Evolutionary conservation across 2,329 filamentous ascomycete genomes (phyloP).

Genomic region (Neobulgaria alba): DNA sequence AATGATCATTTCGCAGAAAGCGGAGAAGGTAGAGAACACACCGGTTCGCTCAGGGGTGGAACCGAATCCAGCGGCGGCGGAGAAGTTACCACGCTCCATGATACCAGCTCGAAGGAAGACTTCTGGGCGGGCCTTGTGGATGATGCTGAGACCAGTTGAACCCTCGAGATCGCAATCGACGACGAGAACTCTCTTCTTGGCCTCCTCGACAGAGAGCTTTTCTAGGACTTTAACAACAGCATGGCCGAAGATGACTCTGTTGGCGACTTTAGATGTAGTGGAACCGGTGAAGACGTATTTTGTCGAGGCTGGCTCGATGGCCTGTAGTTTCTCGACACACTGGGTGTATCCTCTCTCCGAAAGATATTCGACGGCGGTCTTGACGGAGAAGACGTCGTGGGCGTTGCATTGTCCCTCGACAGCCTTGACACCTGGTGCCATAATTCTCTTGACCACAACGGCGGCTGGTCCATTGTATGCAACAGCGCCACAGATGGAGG

Average conservation of each 20-base stretch:
- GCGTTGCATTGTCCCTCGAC: constrained; percentile 30
- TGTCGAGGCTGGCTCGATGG: constrained; percentile 14
- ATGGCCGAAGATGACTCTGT: constrained; percentile 33
- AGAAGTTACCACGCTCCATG: constrained; percentile 35
- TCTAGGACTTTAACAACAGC: constrained; percentile 32
- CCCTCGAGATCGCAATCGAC: constrained; percentile 34
- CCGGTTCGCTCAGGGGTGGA: constrained; percentile 31
- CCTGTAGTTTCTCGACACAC: constrained; percentile 11
- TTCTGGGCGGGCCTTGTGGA: constrained; percentile 30
- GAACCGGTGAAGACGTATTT: constrained; percentile 28
- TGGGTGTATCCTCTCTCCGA: constrained; percentile 30
- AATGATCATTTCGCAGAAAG: constrained; percentile 33
- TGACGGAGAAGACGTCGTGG: constrained; percentile 33
- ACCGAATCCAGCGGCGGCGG: constrained; percentile 32
- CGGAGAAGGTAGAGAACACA: constrained; percentile 34
- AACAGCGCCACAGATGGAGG: constrained; percentile 27
- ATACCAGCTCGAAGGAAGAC: constrained; percentile 32
- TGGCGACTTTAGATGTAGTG: constrained; percentile 30
- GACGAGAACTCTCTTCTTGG: constrained; percentile 30
- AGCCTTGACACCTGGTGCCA: constrained; percentile 31
- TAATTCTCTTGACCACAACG: constrained; percentile 24
- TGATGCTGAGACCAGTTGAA: constrained; percentile 32
- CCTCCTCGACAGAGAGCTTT: constrained; percentile 30
- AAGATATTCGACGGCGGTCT: constrained; percentile 31
- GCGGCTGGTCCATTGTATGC: constrained; percentile 29